phyloP scores from a whole-genome alignment of 2,329 filamentous ascomycete genomes.

The Exophiala bonariae region DNA sequence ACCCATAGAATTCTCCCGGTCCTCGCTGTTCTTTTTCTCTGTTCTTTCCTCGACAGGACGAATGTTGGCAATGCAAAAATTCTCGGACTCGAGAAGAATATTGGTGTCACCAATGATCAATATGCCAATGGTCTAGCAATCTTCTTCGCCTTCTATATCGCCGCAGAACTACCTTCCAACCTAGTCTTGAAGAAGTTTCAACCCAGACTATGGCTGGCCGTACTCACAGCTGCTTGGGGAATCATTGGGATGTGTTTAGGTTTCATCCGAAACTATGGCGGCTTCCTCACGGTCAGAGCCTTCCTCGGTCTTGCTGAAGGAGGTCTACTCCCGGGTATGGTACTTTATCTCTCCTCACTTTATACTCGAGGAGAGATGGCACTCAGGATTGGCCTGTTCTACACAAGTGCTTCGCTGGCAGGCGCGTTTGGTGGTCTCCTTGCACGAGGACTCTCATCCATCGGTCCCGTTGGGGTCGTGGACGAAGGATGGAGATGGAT shows the following conservation, averaged over 20 bases:
- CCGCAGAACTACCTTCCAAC: constrained; percentile 39
- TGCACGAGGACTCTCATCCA: constrained; percentile 81
- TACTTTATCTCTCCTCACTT: constrained; percentile 47
- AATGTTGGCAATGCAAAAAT: constrained; percentile 73
- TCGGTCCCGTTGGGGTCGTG: constrained; percentile 54
- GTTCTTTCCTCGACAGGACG: constrained; percentile 67
- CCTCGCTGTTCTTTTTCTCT: constrained; percentile 65
- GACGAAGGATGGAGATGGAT: constrained; percentile 41
- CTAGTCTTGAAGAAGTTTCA: constrained; percentile 47
- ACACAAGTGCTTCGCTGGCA: constrained; percentile 76
- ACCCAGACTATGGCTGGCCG: constrained; percentile 53
- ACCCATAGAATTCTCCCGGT: constrained; percentile 59
- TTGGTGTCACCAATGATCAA: constrained; percentile 60
- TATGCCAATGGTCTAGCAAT: constrained; percentile 68
- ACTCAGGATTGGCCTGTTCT: constrained; percentile 76
- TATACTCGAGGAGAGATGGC: constrained; percentile 78
- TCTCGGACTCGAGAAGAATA: constrained; percentile 59
- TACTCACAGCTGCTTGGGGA: constrained; percentile 26
- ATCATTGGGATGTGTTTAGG: constrained; percentile 20
- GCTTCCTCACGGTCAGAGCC: constrained; percentile 48
- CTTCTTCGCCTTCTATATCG: constrained; percentile 63
- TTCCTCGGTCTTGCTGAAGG: constrained; percentile 47
- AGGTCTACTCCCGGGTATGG: constrained; percentile 43
- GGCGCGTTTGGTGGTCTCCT: constrained; percentile 85
- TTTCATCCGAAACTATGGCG: constrained; percentile 37